Base-by-base conservation (phyloP, 345 rosid species). In the Eucalyptus fibrosa region DNA sequence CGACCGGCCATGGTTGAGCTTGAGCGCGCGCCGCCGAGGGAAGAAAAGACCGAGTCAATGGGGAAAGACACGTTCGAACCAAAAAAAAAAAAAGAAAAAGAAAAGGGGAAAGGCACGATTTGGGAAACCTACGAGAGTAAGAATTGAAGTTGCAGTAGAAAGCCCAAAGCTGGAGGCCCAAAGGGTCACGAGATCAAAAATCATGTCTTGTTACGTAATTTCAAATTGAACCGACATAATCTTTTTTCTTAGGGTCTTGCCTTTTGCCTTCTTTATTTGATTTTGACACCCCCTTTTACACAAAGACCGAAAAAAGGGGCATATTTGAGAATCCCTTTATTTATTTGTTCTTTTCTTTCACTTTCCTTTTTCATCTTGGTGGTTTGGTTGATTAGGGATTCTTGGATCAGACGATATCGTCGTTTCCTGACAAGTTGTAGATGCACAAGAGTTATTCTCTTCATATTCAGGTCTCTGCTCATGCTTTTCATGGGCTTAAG, bases 331-430 rank as follows among this genome's bases (percentile, higher is more conserved):
- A 53, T 19, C 10, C 3, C 2, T 53, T 18, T 18, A 53, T 53
- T 53, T 8, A 19, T 19, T 53, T 19, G 24, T 8, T 53, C 23
- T 18, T 53, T 51, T 51, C 23, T 51, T 51, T 18, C 10, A 53
- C 24, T 53, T 19, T 19, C 24, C 2, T 53, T 19, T 53, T 53
- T 8, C 53, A 51, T 51, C 21, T 51, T 17, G 55, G 18, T 17
- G 21, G 2, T 17, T 51, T 7, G 0, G 55, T 51, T 51, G 8
- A 17, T 51, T 51, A 51, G 8, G 4, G 21, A 51, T 17, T 51
- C 21, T 0, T 51, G 21, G 0, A 17, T 51, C 0, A 17, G 10
- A 53, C 0, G 24, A 53, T 53, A 4, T 53, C 21, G 0, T 7
- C 10, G 4, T 53, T 7, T 53, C 5, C 9, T 51, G 21, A 18